Evolutionary conservation across 306 rosid species (phyloP), one percentile per base, ranked within the genome.

Genomic region (Acacia melanoxylon): DNA sequence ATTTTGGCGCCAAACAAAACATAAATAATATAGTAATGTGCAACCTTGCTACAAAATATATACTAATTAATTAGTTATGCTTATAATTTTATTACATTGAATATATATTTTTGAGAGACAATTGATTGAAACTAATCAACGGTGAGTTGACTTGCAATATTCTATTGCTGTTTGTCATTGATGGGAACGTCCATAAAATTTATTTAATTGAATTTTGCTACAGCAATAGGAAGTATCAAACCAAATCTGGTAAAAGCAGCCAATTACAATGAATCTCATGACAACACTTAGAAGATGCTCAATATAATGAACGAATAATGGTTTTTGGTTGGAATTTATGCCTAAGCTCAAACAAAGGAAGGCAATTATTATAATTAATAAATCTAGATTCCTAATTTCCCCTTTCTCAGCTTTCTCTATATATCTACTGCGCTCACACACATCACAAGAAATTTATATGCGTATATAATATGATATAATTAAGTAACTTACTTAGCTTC

Each of bases 261-360:
- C 77, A 58, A 33, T 76, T 70, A 71, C 27, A n/a, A 79, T 27
- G 20, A 59, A 72, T 72, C 33, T 72, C 52, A 14, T 48, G 17
- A 65, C n/a, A 7, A 27, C 65, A 41, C 25, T 25, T 51, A 54
- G 44, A 15, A 67, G 58, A 15, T 54, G 58, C 24, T 68, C 17
- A 58, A 58, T 42, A 15, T 58, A 33, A 22, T 22, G 48, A 68
- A 58, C 66, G 58, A 69, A 27, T 29, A 59, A 27, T 29, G 2
- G 61, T 56, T 49, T 48, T 41, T 59, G 48, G 78, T 31, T 74
- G 80, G 80, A 62, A 74, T 44, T 66, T 35, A 37, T 68, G 22
- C 62, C 48, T 16, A 29, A 62, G 25, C 40, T 71, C 40, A 44
- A 1, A 75, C 46, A 68, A 44, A 69, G 67, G 17, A 24, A 61